Evolutionary conservation across 768 basidiomycete genomes (phyloP).

Genomic region (Hygrocybe coccinea): DNA sequence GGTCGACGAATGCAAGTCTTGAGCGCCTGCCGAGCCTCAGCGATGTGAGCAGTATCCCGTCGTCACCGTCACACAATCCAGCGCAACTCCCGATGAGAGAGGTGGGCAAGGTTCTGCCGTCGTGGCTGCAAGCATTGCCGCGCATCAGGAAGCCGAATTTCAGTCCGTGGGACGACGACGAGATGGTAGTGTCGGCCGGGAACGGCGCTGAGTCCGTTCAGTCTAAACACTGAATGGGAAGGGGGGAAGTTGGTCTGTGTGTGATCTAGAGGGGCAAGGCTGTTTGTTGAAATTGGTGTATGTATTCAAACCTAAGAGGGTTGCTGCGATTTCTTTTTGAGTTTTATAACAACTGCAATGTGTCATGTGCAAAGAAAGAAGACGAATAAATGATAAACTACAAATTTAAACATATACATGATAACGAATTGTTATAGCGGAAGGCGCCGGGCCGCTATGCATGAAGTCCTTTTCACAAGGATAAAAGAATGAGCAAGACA

Average conservation of each 20-base stretch:
- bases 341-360: background rate
- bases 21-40: slow-evolving; percentile 75
- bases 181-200: slow-evolving; percentile 24
- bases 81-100: slow-evolving; percentile 22
- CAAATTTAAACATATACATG: too few relatives aligned
- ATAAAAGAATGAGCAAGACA: too few relatives aligned
- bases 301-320: background rate
- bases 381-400: too few relatives aligned
- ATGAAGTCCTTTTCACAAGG: too few relatives aligned
- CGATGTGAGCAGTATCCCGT: slow-evolving; percentile 67
- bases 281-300: background rate
- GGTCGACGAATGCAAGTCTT: slow-evolving; percentile 68
- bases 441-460: too few relatives aligned
- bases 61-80: slow-evolving; percentile 56
- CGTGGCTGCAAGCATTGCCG: slow-evolving; percentile 66
- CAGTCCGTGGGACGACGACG: slow-evolving; percentile 81
- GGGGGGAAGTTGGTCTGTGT: background rate
- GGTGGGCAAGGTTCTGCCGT: slow-evolving; percentile 36
- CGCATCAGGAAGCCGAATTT: slow-evolving; percentile 66
- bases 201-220: background rate
- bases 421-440: too few relatives aligned
- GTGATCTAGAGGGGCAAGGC: background rate
- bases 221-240: background rate
- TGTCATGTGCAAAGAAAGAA: background rate
- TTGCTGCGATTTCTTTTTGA: background rate